Conservation (phyloP, 2,329 filamentous ascomycete genomes). For the Nothophaeocryptopus gaeumannii region DNA sequence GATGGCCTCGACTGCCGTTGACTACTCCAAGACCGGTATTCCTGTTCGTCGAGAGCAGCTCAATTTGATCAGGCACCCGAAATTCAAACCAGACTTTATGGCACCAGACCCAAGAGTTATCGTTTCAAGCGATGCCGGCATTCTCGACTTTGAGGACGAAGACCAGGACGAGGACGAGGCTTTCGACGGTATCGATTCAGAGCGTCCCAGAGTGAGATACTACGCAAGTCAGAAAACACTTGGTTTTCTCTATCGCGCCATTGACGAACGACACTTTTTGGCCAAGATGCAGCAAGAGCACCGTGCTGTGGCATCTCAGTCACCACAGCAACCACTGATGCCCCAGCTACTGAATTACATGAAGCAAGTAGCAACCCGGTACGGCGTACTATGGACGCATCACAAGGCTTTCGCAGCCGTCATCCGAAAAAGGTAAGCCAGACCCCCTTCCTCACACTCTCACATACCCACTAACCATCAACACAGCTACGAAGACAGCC, state of each 20-base stretch:
- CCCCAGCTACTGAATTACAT: slow-evolving; percentile 42
- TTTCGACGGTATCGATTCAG: slow-evolving; percentile 30
- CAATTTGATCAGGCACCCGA: slow-evolving; percentile 43
- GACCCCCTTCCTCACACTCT: too few species aligned
- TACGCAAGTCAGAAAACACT: slow-evolving; percentile 68
- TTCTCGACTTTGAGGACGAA: slow-evolving; percentile 49
- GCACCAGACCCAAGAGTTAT: slow-evolving; percentile 46
- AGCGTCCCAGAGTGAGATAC: slow-evolving; percentile 47
- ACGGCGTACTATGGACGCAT: slow-evolving; percentile 38
- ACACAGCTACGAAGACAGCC: slow-evolving; percentile 53
- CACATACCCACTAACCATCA: neutral
- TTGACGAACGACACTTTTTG: slow-evolving; percentile 71
- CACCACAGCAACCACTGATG: slow-evolving; percentile 23
- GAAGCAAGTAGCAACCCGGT: slow-evolving; percentile 23
- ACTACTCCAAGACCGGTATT: slow-evolving; percentile 58
- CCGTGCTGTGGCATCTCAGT: slow-evolving; percentile 15
- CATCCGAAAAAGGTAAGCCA: slow-evolving; percentile 47
- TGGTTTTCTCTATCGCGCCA: slow-evolving; percentile 66
- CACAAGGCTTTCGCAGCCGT: slow-evolving; percentile 38
- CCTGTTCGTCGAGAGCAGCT: slow-evolving; percentile 48
- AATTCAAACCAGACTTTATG: slow-evolving; percentile 53
- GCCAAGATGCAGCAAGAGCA: slow-evolving; percentile 39
- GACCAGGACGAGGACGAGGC: slow-evolving; percentile 48
- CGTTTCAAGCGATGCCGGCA: slow-evolving; percentile 42
- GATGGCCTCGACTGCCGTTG: slow-evolving; percentile 40